Conservation (phyloP, 164 flowering plant genomes). For the Brasenia schreberi region DNA sequence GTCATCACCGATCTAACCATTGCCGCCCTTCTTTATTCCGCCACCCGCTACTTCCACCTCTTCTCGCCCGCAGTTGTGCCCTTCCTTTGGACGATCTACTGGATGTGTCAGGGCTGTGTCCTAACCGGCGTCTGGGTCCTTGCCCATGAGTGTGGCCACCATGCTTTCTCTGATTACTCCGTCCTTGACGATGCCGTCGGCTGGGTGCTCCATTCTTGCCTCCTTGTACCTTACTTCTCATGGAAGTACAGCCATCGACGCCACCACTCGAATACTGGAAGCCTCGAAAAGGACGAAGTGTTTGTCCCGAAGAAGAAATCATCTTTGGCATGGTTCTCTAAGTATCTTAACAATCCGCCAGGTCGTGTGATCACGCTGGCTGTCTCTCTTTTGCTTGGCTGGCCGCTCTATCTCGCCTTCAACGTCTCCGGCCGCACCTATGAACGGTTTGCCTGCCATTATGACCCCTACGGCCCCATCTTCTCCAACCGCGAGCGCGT, state of each 20-base stretch:
- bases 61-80: constrained; percentile 37
- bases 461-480: constrained; percentile 64
- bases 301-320: constrained; percentile 67
- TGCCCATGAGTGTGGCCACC: constrained; percentile 94
- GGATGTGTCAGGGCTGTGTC: constrained; percentile 57
- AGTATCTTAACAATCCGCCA: constrained; percentile 59
- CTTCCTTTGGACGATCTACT: constrained; percentile 59
- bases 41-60: constrained; percentile 35
- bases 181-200: constrained; percentile 84
- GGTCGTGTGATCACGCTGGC: constrained; percentile 45
- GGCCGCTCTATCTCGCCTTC: constrained; percentile 69
- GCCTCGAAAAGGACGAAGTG: constrained; percentile 71
- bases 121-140: constrained; percentile 81
- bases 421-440: constrained; percentile 72
- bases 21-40: constrained; percentile 38
- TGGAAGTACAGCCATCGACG: constrained; percentile 90
- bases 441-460: constrained; percentile 73
- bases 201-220: constrained; percentile 54
- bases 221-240: constrained; percentile 81
- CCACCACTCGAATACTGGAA: constrained; percentile 80
- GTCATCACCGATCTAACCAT: constrained; percentile 41
- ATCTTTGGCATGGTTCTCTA: constrained; percentile 33
- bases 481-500: constrained; percentile 49
- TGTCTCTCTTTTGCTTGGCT: constrained; percentile 46
- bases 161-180: constrained; percentile 77